Percentiles rank a stretch among this genome's conserved stretches.
Evolutionary conservation across 1,284 basidiomycete genomes (phyloP).

Genomic region (Pisolithus thermaeus): DNA sequence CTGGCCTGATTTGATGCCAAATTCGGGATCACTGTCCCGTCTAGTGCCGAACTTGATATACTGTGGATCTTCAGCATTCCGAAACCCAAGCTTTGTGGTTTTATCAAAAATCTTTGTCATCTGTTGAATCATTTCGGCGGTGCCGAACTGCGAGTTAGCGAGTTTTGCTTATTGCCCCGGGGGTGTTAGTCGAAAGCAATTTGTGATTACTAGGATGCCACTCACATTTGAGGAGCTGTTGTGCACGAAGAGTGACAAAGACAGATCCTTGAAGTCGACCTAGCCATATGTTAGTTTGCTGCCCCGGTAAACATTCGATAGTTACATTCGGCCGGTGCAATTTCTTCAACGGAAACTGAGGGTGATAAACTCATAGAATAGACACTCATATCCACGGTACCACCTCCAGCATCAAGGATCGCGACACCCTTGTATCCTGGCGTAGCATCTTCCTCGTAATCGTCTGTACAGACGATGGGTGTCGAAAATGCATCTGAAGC

Average conservation of each 20-base stretch:
- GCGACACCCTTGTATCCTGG: slow-evolving; percentile 35
- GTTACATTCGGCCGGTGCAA: slow-evolving; percentile 35
- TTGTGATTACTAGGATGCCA: neutral
- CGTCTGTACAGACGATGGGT: slow-evolving; percentile 9
- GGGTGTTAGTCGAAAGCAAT: slow-evolving; percentile 1
- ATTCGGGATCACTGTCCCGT: slow-evolving; percentile 36
- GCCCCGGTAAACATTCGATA: neutral
- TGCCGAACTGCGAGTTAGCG: slow-evolving; percentile 23
- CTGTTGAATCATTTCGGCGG: slow-evolving; percentile 31
- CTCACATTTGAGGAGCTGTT: slow-evolving; percentile 27
- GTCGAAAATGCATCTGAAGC: slow-evolving; percentile 20
- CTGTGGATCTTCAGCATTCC: slow-evolving; percentile 32
- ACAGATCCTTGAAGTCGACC: slow-evolving; percentile 22
- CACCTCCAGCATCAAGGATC: slow-evolving; percentile 52
- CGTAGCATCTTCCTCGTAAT: slow-evolving; percentile 7
- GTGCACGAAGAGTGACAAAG: slow-evolving; percentile 35
- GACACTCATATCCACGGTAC: slow-evolving; percentile 45
- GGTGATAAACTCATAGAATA: slow-evolving; percentile 26
- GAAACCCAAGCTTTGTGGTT: slow-evolving; percentile 42
- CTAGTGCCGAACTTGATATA: slow-evolving; percentile 44
- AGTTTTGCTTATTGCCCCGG: slow-evolving; percentile 30
- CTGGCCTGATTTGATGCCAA: slow-evolving; percentile 41
- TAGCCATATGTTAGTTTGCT: slow-evolving; percentile 1
- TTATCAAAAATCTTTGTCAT: slow-evolving; percentile 43
- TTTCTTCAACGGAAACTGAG: slow-evolving; percentile 30